phyloP scores from a whole-genome alignment of 2,329 filamentous ascomycete genomes.

The Apiospora aurea region DNA sequence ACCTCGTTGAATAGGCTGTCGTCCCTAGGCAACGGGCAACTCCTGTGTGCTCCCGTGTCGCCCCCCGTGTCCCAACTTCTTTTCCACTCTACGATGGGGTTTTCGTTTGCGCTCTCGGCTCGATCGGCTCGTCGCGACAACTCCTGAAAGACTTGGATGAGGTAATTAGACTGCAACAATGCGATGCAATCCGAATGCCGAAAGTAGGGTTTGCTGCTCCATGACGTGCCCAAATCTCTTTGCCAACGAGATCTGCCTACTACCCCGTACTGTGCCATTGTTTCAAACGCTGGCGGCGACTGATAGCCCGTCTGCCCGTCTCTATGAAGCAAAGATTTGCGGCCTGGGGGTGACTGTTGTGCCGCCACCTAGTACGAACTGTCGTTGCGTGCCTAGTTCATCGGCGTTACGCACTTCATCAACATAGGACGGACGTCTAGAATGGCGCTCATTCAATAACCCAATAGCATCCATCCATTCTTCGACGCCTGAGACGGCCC shows the following conservation, averaged over 20 bases:
- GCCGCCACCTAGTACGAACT: neutral
- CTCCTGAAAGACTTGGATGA: neutral
- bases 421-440: neutral
- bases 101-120: neutral
- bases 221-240: neutral
- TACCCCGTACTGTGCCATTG: neutral
- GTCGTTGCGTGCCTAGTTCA: neutral
- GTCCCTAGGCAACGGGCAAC: neutral
- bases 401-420: neutral
- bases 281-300: neutral
- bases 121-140: neutral
- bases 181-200: slow-evolving; percentile 13
- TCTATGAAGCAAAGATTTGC: neutral
- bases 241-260: neutral
- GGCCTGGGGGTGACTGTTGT: neutral
- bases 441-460: neutral
- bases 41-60: neutral
- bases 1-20: neutral
- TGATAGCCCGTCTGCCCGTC: neutral
- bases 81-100: neutral
- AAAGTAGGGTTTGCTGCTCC: neutral
- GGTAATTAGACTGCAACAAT: neutral
- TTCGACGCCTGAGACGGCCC: neutral
- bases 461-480: neutral
- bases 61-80: neutral